phyloP scores from a whole-genome alignment of 2,329 filamentous ascomycete genomes.

The Hymenoscyphus fructigenus region DNA sequence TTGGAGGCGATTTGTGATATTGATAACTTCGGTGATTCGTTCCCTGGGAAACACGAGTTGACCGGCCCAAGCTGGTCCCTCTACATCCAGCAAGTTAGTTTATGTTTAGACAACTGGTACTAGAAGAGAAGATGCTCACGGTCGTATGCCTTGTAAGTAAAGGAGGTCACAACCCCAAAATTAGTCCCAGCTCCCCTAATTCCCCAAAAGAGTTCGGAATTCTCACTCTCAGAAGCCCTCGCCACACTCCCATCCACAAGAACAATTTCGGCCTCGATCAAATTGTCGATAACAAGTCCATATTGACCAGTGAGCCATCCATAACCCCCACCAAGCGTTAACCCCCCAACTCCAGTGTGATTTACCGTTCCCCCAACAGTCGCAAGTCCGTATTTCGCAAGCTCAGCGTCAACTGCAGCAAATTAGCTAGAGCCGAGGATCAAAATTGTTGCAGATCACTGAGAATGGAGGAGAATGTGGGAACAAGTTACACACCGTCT shows the following conservation, averaged over 20 bases:
- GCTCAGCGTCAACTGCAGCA: conserved; percentile 20
- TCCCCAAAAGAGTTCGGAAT: conserved; percentile 39
- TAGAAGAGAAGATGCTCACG: conserved; percentile 22
- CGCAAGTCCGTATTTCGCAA: conserved; percentile 23
- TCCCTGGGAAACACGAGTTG: conserved; percentile 18
- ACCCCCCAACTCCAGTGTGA: conserved; percentile 25
- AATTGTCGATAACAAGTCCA: conserved; percentile 27
- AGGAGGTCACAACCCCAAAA: conserved; percentile 24
- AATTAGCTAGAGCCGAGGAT: no score
- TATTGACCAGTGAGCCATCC: conserved; percentile 51
- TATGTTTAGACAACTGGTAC: not conserved
- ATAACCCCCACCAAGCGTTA: conserved; percentile 39
- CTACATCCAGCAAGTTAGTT: not conserved
- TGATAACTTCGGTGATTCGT: conserved; percentile 18
- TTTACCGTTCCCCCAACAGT: conserved; percentile 29
- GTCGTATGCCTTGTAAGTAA: conserved; percentile 20
- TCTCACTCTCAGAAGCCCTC: conserved; percentile 24
- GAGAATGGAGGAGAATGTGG: no score
- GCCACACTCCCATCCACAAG: conserved; percentile 36
- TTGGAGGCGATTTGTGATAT: conserved; percentile 20
- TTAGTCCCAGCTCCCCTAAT: conserved; percentile 35
- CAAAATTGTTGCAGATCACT: no score
- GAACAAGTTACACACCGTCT: conserved; percentile 9
- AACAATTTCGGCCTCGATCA: conserved; percentile 32
- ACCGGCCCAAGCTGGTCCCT: conserved; percentile 12